Conservation (phyloP, 257 asterid species). For the Nicotiana benthamiana region DNA sequence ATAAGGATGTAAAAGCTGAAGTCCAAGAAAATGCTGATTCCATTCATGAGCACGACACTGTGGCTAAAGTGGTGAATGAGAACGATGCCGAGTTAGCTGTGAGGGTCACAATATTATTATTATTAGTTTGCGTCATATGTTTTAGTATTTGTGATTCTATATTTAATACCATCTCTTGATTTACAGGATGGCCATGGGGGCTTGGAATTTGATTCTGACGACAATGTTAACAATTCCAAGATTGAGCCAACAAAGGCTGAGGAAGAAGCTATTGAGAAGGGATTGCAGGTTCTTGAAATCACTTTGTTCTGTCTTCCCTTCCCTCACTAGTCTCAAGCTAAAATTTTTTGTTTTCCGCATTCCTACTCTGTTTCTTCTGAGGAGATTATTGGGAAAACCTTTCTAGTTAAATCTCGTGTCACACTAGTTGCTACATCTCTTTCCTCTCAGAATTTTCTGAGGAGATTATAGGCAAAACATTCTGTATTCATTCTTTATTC, state of each 20-base stretch:
- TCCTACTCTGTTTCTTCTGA: background rate
- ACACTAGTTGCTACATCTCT: background rate
- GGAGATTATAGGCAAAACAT: background rate
- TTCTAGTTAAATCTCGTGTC: background rate
- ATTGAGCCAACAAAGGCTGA: constrained; percentile 93
- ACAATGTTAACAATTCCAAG: constrained; percentile 46
- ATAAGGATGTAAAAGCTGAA: constrained; percentile 54
- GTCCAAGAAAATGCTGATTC: constrained; percentile 33
- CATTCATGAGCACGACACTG: constrained; percentile 20
- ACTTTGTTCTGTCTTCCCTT: background rate
- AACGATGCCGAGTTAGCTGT: constrained; percentile 54
- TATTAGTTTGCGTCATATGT: background rate
- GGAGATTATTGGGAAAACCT: background rate
- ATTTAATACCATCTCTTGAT: constrained; percentile 1
- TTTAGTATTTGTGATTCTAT: background rate
- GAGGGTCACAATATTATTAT: constrained; percentile 14
- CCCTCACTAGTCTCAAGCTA: background rate
- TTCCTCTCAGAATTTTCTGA: background rate
- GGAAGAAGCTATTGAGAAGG: constrained; percentile 84
- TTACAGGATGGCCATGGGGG: constrained; percentile 58
- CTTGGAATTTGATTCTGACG: constrained; percentile 67
- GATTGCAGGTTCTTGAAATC: constrained; percentile 65
- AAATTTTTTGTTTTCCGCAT: background rate
- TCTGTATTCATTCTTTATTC: background rate
- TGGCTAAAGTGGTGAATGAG: constrained; percentile 33